Conservation (phyloP, 345 rosid genomes). For the Syzygium aromaticum region DNA sequence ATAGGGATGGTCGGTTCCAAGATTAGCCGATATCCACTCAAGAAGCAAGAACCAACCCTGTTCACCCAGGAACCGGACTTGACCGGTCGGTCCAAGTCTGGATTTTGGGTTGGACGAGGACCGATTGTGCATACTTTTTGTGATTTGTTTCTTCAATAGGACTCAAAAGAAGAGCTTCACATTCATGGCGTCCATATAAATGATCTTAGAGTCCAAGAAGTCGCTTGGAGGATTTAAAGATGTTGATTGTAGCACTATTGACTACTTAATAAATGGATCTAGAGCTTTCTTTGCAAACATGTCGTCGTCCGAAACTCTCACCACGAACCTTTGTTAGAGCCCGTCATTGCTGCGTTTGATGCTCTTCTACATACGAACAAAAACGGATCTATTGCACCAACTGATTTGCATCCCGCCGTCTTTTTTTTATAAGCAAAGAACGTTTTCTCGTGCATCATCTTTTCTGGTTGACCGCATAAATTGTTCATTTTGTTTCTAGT, state of each 20-base stretch:
- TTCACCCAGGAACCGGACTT: background rate
- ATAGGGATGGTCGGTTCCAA: background rate
- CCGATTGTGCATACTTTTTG: background rate
- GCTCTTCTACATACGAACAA: background rate
- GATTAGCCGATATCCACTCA: background rate
- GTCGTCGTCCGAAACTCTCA: slow-evolving; percentile 94
- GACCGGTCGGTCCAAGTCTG: accelerated
- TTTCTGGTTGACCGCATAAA: background rate
- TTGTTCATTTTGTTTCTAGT: background rate
- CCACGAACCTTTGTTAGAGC: slow-evolving; percentile 51
- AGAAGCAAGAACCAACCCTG: background rate
- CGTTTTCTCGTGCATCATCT: background rate
- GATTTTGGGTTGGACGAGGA: background rate
- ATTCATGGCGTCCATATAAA: background rate
- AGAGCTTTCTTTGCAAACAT: slow-evolving; percentile 86
- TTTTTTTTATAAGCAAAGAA: background rate
- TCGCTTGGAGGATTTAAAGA: background rate
- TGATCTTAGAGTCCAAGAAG: background rate
- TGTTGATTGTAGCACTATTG: slow-evolving; percentile 46
- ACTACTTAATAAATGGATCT: slow-evolving; percentile 64
- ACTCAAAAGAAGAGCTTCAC: background rate
- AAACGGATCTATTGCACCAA: background rate
- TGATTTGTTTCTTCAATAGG: background rate
- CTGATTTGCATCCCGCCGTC: background rate
- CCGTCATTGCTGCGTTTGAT: slow-evolving; percentile 78